Evolutionary conservation across 2,329 filamentous ascomycete genomes (phyloP).

Genomic region (Xylariaceae sp.): DNA sequence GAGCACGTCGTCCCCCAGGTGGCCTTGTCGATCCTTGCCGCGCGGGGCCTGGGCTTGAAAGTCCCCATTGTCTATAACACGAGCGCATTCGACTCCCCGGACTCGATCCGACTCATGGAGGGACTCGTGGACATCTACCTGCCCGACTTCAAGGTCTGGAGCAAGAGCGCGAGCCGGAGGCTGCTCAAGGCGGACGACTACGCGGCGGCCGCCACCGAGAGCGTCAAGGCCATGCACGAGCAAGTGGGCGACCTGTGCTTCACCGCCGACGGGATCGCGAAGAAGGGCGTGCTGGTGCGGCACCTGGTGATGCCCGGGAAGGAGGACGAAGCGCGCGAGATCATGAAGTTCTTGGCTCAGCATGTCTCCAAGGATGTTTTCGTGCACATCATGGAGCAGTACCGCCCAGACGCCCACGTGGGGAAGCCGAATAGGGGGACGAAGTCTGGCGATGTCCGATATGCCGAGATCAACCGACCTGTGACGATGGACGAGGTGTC

Average conservation of each 20-base stretch:
- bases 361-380: constrained; percentile 72
- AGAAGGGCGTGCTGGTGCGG: constrained; percentile 68
- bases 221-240: constrained; percentile 72
- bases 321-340: constrained; percentile 66
- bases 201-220: constrained; percentile 66
- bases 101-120: constrained; percentile 68
- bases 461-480: constrained; percentile 74
- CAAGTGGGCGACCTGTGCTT: constrained; percentile 84
- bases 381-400: constrained; percentile 87
- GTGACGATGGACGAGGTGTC: constrained; percentile 62
- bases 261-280: constrained; percentile 74
- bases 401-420: constrained; percentile 75
- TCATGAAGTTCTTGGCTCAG: constrained; percentile 71
- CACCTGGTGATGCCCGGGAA: constrained; percentile 84
- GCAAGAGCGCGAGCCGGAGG: constrained; percentile 58
- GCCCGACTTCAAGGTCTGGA: constrained; percentile 87
- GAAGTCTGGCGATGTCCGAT: constrained; percentile 47
- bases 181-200: constrained; percentile 78
- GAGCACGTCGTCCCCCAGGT: constrained; percentile 86
- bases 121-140: constrained; percentile 82
- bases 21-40: constrained; percentile 69
- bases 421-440: constrained; percentile 57
- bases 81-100: constrained; percentile 72
- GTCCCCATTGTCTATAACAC: constrained; percentile 83
- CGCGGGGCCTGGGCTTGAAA: constrained; percentile 62